Evolutionary conservation across 2,329 filamentous ascomycete species (phyloP).

Genomic region (Hysterium pulicare): DNA sequence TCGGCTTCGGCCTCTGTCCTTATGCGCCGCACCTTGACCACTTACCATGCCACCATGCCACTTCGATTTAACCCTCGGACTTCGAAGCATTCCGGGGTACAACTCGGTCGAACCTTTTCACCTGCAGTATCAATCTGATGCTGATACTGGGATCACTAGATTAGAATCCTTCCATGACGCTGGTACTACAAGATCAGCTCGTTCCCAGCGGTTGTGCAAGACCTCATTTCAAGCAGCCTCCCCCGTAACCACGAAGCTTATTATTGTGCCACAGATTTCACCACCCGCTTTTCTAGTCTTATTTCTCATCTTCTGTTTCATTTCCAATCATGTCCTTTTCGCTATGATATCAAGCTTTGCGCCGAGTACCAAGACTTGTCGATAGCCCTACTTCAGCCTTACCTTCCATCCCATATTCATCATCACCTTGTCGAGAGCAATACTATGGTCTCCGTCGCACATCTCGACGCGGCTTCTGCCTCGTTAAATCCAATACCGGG

Average conservation of each 20-base stretch:
- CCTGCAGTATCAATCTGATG: neutral
- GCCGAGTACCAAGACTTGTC: too few species aligned
- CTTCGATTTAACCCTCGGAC: neutral
- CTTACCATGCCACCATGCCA: neutral
- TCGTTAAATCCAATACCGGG: conserved; percentile 31
- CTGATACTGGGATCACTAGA: neutral
- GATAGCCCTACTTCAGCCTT: too few species aligned
- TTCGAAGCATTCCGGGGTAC: neutral
- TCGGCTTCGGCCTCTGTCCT: neutral
- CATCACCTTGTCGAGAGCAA: too few species aligned
- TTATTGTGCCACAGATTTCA: too few species aligned
- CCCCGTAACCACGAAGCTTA: neutral
- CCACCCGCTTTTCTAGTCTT: neutral
- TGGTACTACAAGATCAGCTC: neutral
- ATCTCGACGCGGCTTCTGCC: conserved; percentile 25
- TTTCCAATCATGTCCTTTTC: neutral
- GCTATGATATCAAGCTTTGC: neutral
- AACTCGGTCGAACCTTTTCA: neutral
- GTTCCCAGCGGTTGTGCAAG: neutral
- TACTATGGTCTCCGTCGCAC: too few species aligned
- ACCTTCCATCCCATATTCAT: neutral
- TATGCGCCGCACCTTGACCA: neutral
- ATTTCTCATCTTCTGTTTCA: neutral
- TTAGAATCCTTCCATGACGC: neutral
- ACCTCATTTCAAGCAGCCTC: neutral